Evolutionary conservation across 2,329 filamentous ascomycete species (phyloP), one percentile per base, ranked within the genome.

Genomic region (Cercospora sesami): DNA sequence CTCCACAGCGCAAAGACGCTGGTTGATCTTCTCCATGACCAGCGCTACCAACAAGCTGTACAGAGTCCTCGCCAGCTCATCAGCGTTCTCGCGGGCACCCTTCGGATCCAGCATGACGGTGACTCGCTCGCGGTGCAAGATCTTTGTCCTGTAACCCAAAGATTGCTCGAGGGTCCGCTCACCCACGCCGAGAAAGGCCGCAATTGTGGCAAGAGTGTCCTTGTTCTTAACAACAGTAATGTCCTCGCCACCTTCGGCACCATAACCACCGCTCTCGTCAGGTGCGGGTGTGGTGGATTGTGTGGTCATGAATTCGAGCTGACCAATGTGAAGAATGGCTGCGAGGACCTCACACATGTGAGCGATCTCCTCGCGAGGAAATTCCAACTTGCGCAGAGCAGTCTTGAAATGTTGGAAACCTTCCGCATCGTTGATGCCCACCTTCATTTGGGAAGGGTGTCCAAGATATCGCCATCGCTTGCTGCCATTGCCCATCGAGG

Each of bases 401-500:
- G 92, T 97, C 83, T 98, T 98, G 86, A 99, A 98, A 63, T 98
- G 90, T 77, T 96, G 92, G 80, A 99, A 99, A 4, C 94, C 95
- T 76, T 97, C 94, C 1, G 90, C 86, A 77, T 99, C 95, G 76
- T 99, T 97, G 78, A 99, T 94, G 67, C 95, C 95, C 30, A 98
- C 93, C 79, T 97, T 98, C 72, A 99, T 86, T 80, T 99, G 95
- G 0, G 94, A 97, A 0, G 94, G 95, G 75, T 99, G 95, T 3
- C 95, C 95, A 3, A 99, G 86, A 77, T 96, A 99, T 78, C 93
- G 91, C 95, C 95, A 99, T 80, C 95, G 86, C 82, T 93, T 96
- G 75, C 90, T 88, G n/a, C 81, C 81, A 16, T 80, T 77, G 10
- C 81, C 83, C 18, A 85, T 79, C 0, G 87, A 88, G 10, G 85